Conservation (phyloP, 1,284 basidiomycete species). For the Cryptococcus depauperatus region DNA sequence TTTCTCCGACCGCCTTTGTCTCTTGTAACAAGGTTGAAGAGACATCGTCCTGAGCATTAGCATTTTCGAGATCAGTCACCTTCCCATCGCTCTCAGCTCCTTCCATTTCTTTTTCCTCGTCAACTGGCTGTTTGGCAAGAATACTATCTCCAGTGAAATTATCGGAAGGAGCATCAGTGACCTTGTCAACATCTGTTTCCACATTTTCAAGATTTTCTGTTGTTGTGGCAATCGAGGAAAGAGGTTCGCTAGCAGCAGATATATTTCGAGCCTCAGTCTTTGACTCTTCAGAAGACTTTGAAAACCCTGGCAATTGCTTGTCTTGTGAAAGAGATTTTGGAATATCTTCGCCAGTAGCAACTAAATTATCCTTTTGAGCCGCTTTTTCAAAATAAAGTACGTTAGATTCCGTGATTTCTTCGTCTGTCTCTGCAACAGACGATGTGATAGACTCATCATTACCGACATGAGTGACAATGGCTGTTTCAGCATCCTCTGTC, state of each 20-base stretch:
- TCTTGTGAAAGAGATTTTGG: not conserved
- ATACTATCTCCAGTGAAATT: too few relatives aligned
- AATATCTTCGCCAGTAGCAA: not conserved
- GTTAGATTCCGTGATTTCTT: slow-evolving; percentile 2
- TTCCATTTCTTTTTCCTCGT: too few relatives aligned
- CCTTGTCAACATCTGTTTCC: not conserved
- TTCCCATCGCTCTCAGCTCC: too few relatives aligned
- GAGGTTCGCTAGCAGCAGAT: too few relatives aligned
- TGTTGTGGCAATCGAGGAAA: too few relatives aligned
- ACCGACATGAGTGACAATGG: not conserved
- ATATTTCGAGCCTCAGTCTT: too few relatives aligned
- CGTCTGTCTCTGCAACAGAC: not conserved
- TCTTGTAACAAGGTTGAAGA: not conserved
- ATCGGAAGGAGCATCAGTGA: too few relatives aligned
- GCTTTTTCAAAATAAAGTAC: slow-evolving; percentile 4
- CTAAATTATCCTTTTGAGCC: not conserved
- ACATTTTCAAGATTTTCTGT: not conserved
- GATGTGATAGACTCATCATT: not conserved
- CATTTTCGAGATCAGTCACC: not conserved
- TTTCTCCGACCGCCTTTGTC: not conserved
- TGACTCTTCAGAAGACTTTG: not conserved
- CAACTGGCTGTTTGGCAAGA: too few relatives aligned
- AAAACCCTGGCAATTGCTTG: too few relatives aligned
- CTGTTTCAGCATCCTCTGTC: not conserved
- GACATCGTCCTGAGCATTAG: not conserved